These are phyloP conservation scores for Pseudoscleropodium purum DNA, from an alignment of 225 moss, liverwort and hornwort species.

Conservation along the genomic window DNA sequence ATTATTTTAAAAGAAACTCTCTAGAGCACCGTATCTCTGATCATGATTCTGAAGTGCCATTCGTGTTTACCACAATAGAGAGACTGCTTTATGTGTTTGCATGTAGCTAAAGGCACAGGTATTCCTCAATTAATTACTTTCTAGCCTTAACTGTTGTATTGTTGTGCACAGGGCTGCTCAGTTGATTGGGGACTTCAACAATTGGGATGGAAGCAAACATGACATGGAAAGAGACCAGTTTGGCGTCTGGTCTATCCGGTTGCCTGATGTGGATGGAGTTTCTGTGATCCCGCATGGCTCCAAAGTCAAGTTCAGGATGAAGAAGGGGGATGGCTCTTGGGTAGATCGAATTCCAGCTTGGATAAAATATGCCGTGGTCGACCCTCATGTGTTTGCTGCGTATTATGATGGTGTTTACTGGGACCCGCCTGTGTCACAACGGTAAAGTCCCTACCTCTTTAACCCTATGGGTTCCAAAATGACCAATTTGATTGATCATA, in stretches of 20 bases:
- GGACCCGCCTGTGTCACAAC: conserved; percentile 69
- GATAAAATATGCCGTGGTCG: conserved; percentile 75
- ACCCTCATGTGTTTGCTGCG: conserved; percentile 67
- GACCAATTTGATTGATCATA: not conserved
- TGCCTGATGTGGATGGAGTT: conserved; percentile 62
- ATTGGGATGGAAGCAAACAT: conserved; percentile 72
- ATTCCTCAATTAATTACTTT: not conserved
- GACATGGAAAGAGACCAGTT: conserved; percentile 76
- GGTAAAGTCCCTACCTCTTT: conserved; percentile 2
- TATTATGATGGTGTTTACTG: conserved; percentile 89
- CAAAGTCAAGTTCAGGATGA: conserved; percentile 78
- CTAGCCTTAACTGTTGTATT: not conserved
- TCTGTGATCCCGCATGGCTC: conserved; percentile 78
- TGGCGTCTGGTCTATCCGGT: conserved; percentile 78
- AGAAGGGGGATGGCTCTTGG: conserved; percentile 67
- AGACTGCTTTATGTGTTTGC: not conserved
- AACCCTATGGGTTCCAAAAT: not conserved
- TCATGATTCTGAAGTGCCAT: not conserved
- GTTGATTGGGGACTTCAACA: conserved; percentile 90
- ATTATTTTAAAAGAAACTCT: not conserved
- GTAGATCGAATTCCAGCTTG: conserved; percentile 88
- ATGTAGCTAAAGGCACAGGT: not conserved
- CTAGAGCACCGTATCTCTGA: not conserved
- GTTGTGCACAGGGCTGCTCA: conserved; percentile 58
- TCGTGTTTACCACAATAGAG: not conserved